phyloP scores from a whole-genome alignment of 129 eudicot genomes.

The Oenanthe sinensis region DNA sequence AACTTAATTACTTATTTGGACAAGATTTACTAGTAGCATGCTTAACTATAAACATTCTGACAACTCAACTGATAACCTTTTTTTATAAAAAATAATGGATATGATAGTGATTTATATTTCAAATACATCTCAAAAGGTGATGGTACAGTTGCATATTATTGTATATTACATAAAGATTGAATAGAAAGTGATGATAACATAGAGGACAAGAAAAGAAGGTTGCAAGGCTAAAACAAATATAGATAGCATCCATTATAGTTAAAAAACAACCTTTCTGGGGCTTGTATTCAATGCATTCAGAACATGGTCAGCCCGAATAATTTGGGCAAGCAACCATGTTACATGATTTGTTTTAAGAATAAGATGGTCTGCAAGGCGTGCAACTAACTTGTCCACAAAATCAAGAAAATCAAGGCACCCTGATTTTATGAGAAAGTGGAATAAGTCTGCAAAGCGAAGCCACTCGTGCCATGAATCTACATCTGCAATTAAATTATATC shows the following conservation, averaged over 20 bases:
- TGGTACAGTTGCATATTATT: background rate
- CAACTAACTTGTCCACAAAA: conserved; percentile 89
- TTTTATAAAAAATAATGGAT: background rate
- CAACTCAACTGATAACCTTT: background rate
- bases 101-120: background rate
- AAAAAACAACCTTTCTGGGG: conserved; percentile 67
- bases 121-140: background rate
- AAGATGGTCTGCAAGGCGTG: conserved; percentile 69
- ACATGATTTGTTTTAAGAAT: conserved; percentile 91
- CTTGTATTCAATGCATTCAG: conserved; percentile 73
- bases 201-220: background rate
- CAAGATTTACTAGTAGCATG: background rate
- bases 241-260: conserved; percentile 2
- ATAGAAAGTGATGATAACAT: background rate
- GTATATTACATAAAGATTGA: background rate
- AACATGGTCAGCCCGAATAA: conserved; percentile 81
- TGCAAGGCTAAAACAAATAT: background rate
- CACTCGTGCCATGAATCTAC: conserved; percentile 94
- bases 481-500: conserved; percentile 35
- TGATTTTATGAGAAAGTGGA: conserved; percentile 72
- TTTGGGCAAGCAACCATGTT: conserved; percentile 89
- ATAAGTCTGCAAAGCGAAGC: conserved; percentile 81
- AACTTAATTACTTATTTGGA: background rate
- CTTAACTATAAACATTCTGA: background rate
- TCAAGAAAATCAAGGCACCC: conserved; percentile 93